A percentile compares a stretch with the other conserved stretches of the same genome.
These are phyloP conservation scores for Delonix regia DNA, from an alignment of 306 rosid species.

Conservation along the genomic window DNA sequence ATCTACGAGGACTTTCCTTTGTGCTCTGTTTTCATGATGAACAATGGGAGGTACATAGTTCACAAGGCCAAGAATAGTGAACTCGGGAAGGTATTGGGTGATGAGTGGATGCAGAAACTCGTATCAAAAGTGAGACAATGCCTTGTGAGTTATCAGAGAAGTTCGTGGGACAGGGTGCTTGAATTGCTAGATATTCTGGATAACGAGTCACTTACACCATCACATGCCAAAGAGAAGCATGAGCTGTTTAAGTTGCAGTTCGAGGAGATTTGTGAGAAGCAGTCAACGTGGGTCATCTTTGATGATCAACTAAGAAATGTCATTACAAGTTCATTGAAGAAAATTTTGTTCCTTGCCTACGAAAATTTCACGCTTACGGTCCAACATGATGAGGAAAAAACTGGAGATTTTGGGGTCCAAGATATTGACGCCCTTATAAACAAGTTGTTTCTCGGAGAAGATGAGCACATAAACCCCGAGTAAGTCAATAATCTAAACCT, in stretches of 20 bases:
- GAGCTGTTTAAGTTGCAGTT: background rate
- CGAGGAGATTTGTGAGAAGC: slow-evolving; percentile 8
- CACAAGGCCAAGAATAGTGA: background rate
- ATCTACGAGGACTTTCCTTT: slow-evolving; percentile 56
- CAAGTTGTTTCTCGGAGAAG: background rate
- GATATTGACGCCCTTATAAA: background rate
- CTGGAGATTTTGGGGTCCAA: background rate
- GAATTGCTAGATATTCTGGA: background rate
- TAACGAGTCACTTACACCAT: background rate
- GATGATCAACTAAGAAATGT: slow-evolving; percentile 12
- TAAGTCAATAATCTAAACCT: too few species aligned
- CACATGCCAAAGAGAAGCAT: background rate
- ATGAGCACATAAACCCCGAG: background rate
- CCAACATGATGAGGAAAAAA: background rate
- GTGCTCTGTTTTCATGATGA: slow-evolving; percentile 64
- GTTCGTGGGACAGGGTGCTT: slow-evolving; percentile 3
- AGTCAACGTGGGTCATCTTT: background rate
- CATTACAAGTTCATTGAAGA: background rate
- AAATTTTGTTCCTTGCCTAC: background rate
- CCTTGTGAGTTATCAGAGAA: slow-evolving; percentile 17
- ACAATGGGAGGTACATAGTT: slow-evolving; percentile 65
- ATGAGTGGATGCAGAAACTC: slow-evolving; percentile 1
- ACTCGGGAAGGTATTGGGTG: background rate
- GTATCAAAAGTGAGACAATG: background rate
- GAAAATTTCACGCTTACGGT: background rate